These are phyloP conservation scores for Monosporascus sp. DNA, from an alignment of 2,329 filamentous ascomycete species.

Conservation along the genomic window DNA sequence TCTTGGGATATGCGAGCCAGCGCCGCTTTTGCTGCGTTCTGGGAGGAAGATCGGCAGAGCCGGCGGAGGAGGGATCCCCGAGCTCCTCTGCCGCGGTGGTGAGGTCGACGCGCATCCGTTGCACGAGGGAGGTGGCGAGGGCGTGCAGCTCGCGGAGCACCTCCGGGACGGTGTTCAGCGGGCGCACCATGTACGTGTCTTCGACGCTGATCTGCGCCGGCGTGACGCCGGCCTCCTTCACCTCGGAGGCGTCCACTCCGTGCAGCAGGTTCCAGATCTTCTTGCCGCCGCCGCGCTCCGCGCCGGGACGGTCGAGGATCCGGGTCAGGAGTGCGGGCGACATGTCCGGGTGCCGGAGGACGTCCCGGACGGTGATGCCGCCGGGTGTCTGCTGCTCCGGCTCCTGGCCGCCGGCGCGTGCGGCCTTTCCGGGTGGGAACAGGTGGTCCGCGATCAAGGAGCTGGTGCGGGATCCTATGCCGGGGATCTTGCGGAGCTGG, in stretches of 20 bases:
- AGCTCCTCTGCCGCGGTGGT: constrained; percentile 41
- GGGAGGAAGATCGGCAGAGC: no score
- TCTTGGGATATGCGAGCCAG: constrained; percentile 80
- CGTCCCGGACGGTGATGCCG: constrained; percentile 55
- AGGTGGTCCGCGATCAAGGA: constrained; percentile 60
- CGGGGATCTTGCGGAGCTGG: constrained; percentile 75
- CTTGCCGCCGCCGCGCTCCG: constrained; percentile 63
- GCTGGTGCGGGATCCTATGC: constrained; percentile 76
- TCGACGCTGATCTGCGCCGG: constrained; percentile 92
- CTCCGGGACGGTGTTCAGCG: constrained; percentile 57
- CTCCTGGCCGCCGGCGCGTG: no score
- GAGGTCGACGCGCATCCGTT: constrained; percentile 74
- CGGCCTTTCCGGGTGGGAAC: constrained; percentile 20
- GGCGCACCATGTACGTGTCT: constrained; percentile 71
- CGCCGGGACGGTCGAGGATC: constrained; percentile 64
- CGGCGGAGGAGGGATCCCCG: background rate
- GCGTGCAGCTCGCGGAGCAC: constrained; percentile 64
- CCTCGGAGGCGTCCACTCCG: constrained; percentile 70
- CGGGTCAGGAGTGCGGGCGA: constrained; percentile 60
- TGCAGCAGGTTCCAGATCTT: constrained; percentile 76
- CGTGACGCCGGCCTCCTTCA: constrained; percentile 63
- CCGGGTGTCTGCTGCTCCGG: no score
- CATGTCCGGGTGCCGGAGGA: constrained; percentile 59
- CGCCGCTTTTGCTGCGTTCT: constrained; percentile 5
- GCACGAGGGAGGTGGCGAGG: constrained; percentile 64